A percentile compares a stretch with the other conserved stretches of the same genome.
These are phyloP conservation scores for Pugionium cornutum DNA, from an alignment of 345 rosid species.

Conservation along the genomic window DNA sequence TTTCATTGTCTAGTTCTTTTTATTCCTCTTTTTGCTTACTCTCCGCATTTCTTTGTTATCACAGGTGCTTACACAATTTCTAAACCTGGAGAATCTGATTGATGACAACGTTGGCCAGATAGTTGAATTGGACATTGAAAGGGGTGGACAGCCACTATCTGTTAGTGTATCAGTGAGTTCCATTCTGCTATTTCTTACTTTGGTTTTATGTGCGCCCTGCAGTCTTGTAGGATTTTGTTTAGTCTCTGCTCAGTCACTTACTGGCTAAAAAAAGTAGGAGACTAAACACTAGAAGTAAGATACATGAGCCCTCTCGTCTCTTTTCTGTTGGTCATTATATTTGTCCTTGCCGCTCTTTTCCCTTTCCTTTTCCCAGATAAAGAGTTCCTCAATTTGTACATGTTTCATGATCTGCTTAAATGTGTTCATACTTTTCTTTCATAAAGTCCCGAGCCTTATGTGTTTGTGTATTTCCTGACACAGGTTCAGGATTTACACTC, in stretches of 20 bases:
- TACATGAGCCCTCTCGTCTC: constrained; percentile 7
- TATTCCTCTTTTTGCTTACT: constrained; percentile 6
- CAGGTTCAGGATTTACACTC: constrained; percentile 96
- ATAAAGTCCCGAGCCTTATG: constrained; percentile 10
- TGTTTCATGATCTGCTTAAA: constrained; percentile 7
- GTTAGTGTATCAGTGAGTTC: constrained; percentile 68
- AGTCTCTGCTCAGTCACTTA: constrained; percentile 12
- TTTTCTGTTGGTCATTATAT: constrained; percentile 10
- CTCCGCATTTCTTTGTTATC: constrained; percentile 28
- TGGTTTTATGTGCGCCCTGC: neutral
- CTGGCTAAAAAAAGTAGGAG: neutral
- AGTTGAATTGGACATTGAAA: constrained; percentile 76
- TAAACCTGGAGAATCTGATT: constrained; percentile 73
- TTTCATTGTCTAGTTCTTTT: constrained; percentile 2
- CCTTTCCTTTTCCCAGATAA: neutral
- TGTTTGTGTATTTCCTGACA: constrained; percentile 31
- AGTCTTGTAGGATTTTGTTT: constrained; percentile 21
- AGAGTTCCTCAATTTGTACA: neutral
- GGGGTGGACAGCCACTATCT: constrained; percentile 74
- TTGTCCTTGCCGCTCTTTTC: constrained; percentile 4
- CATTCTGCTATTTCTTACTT: neutral
- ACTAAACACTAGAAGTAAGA: constrained; percentile 5
- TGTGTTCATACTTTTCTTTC: constrained; percentile 9
- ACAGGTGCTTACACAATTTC: constrained; percentile 88
- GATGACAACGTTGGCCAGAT: constrained; percentile 71